Conservation (phyloP, 495 filamentous ascomycete genomes). For the Aspergillus kassunensis region DNA sequence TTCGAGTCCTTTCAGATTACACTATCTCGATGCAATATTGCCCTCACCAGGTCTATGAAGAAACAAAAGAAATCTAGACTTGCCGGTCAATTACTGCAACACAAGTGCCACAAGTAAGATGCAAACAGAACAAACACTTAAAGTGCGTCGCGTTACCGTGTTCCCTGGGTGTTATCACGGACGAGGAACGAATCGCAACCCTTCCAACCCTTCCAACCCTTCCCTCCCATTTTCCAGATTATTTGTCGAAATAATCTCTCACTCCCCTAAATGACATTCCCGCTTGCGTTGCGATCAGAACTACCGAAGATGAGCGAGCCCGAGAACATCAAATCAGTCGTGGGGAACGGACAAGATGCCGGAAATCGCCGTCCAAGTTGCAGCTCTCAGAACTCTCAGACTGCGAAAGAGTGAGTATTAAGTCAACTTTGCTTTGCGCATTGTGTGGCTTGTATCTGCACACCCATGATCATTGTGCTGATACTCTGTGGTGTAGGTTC, state of each 20-base stretch:
- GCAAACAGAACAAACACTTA: conserved; percentile 25
- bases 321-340: conserved; percentile 5
- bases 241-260: neutral
- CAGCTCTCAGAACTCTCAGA: conserved; percentile 71
- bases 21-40: too few relatives aligned
- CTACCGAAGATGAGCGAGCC: conserved; percentile 5
- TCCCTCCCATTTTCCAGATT: neutral
- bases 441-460: neutral
- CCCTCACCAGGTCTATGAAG: too few relatives aligned
- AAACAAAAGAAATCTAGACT: too few relatives aligned
- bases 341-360: conserved; percentile 14
- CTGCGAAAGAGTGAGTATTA: conserved; percentile 70
- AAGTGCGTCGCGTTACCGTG: too few relatives aligned
- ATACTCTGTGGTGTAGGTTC: conserved; percentile 51
- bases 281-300: neutral
- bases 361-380: conserved; percentile 49
- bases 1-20: too few relatives aligned
- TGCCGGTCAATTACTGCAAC: too few relatives aligned
- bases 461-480: neutral
- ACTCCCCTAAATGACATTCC: neutral
- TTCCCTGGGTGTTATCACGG: too few relatives aligned
- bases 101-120: too few relatives aligned
- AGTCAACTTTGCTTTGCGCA: neutral
- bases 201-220: too few relatives aligned
- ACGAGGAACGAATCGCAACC: too few relatives aligned